phyloP scores from a whole-genome alignment of 2,329 filamentous ascomycete species.

The Aspergillus quadricinctus region DNA sequence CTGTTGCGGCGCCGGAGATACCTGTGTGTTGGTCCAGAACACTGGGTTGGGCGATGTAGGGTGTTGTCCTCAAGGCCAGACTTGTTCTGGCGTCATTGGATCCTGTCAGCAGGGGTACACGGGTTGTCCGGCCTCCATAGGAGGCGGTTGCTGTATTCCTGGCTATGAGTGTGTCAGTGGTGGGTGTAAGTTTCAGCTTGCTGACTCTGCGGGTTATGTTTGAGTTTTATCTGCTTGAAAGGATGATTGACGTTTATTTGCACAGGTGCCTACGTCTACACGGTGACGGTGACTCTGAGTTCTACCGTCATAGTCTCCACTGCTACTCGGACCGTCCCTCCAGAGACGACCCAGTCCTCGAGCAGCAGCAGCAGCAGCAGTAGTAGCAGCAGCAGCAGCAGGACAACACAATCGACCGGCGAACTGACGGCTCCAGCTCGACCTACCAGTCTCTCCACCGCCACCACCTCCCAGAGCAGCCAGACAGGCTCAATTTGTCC shows the following conservation, averaged over 20 bases:
- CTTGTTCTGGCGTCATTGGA: conserved; percentile 50
- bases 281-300: conserved; percentile 32
- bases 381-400: conserved; percentile 27
- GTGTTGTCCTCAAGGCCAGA: conserved; percentile 54
- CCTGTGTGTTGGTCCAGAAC: conserved; percentile 51
- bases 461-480: conserved; percentile 35
- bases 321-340: conserved; percentile 27
- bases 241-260: neutral
- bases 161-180: conserved; percentile 54
- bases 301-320: conserved; percentile 29
- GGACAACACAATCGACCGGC: conserved; percentile 33
- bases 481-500: conserved; percentile 58
- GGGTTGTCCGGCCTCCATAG: conserved; percentile 50
- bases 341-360: conserved; percentile 18
- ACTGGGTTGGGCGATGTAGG: conserved; percentile 55
- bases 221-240: neutral
- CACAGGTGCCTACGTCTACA: conserved; percentile 31
- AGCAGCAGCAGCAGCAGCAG: conserved; percentile 37
- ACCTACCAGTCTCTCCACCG: conserved; percentile 34
- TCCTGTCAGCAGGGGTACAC: conserved; percentile 51
- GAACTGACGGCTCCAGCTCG: conserved; percentile 33
- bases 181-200: conserved; percentile 47
- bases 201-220: neutral
- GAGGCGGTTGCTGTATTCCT: conserved; percentile 60
- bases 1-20: conserved; percentile 53